Base-by-base conservation (phyloP, 2,329 filamentous ascomycete genomes). In the Botrytis porri region DNA sequence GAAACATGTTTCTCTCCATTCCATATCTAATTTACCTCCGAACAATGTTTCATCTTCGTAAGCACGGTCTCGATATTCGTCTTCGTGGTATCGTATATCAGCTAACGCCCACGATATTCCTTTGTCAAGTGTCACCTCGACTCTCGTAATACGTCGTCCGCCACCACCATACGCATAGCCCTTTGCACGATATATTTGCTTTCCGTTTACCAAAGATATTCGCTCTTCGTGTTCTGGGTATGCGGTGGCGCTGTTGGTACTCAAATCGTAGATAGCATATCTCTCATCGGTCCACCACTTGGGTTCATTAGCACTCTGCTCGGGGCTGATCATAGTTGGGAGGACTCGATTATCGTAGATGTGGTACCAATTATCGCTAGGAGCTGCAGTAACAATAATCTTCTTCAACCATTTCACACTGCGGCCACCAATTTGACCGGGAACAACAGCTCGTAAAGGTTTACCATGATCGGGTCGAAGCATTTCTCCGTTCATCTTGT, bases 331-430 rank as follows among this genome's bases (percentile, higher is more conserved):
- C 87, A 90, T 95, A 0, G 94, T 97, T 76, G 95, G 95, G 57
- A 98, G 83, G 1, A 98, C 94, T 73, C 94, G 86, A 80, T 98
- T 98, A 81, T 98, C 95, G 82, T 96, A 95, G 75, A 97, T 94
- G 81, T 98, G 95, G 79, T 97, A 97, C 93, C 94, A 97, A 80
- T 97, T 97, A 75, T 95, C 91, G 80, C 94, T 97, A 0, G 94
- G 94, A 37, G 86, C 85, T 16, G 90, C 88, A 0, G 94, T 95
- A 69, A 98, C 82, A 61, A 94, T 92, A 74, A 98, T 87, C 76
- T 86, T 90, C 83, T 91, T 95, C 73, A 98, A 81, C 95, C 95
- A 98, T 82, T 98, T 98, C 45, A 98, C 94, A 81, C 93, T 97
- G 75, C 95, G 88, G 0, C 94, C 95, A 48, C 95, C 95, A 75